Conservation (phyloP, 768 basidiomycete genomes). For the Rhizopogon sp. region DNA sequence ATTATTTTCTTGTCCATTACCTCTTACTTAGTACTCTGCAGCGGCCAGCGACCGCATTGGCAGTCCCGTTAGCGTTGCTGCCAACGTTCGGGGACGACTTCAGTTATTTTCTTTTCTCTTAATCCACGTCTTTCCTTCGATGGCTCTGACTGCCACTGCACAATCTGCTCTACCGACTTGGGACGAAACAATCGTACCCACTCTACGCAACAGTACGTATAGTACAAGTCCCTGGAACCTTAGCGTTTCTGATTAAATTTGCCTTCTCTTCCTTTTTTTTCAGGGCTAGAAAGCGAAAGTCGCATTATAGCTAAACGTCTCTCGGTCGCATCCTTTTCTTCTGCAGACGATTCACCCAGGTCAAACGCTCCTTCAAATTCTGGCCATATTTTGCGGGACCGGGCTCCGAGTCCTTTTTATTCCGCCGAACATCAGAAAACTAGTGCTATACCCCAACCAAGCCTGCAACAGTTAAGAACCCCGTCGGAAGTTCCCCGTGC, state of each 20-base stretch:
- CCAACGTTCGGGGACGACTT: slow-evolving; percentile 3
- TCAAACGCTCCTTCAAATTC: slow-evolving; percentile 15
- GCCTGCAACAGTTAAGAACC: slow-evolving; percentile 33
- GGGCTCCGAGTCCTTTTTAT: slow-evolving; percentile 15
- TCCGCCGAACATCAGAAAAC: slow-evolving; percentile 29
- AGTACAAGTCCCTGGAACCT: not conserved
- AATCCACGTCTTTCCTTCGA: slow-evolving; percentile 11
- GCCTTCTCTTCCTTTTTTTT: slow-evolving; percentile 1
- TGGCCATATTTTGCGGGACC: slow-evolving; percentile 15
- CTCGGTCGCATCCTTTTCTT: slow-evolving; percentile 66
- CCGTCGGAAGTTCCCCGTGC: slow-evolving; percentile 20
- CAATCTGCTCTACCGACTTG: slow-evolving; percentile 47
- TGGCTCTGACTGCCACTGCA: slow-evolving; percentile 39
- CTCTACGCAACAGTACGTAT: slow-evolving; percentile 69
- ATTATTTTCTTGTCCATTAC: no score
- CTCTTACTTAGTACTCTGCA: no score
- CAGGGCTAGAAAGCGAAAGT: slow-evolving; percentile 80
- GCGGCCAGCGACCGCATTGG: no score
- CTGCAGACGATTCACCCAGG: slow-evolving; percentile 39
- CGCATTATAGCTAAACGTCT: slow-evolving; percentile 71
- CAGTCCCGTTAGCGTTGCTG: not conserved
- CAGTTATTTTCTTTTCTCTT: slow-evolving; percentile 9
- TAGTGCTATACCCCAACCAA: slow-evolving; percentile 45
- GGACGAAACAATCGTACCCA: slow-evolving; percentile 82
- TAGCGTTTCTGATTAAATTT: not conserved